phyloP scores from a whole-genome alignment of 2,329 filamentous ascomycete species.

The Nothopassalora personata region DNA sequence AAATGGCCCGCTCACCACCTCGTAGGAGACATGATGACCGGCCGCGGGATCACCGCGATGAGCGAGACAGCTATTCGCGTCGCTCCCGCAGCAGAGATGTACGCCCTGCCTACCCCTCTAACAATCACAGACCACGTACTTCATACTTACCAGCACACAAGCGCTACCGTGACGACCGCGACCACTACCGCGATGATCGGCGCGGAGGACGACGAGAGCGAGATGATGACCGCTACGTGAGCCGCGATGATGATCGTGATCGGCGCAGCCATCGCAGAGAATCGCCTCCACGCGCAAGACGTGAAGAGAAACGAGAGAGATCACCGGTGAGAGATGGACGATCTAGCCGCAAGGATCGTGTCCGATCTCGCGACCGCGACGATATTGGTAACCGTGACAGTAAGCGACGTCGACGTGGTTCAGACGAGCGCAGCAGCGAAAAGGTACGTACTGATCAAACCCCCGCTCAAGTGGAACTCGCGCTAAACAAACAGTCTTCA shows the following conservation, averaged over 20 bases:
- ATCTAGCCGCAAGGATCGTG: constrained; percentile 43
- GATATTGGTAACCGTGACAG: constrained; percentile 42
- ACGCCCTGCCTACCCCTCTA: neutral
- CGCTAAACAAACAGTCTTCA: constrained; percentile 19
- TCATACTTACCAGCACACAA: neutral
- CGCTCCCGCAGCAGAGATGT: constrained; percentile 15
- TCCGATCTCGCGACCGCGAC: constrained; percentile 49
- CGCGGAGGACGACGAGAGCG: constrained; percentile 3
- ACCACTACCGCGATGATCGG: constrained; percentile 12
- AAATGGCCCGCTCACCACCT: constrained; percentile 11
- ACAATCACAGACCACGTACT: neutral
- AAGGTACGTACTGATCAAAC: constrained; percentile 9
- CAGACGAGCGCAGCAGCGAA: constrained; percentile 5
- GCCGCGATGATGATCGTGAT: constrained; percentile 12
- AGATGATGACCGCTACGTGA: neutral
- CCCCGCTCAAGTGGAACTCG: neutral
- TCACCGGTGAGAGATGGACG: constrained; percentile 19
- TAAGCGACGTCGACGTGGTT: constrained; percentile 35
- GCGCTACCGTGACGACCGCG: constrained; percentile 10
- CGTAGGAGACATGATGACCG: constrained; percentile 6
- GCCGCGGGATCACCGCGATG: constrained; percentile 1
- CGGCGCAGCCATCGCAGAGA: constrained; percentile 18
- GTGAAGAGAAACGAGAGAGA: constrained; percentile 40
- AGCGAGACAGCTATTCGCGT: constrained; percentile 4
- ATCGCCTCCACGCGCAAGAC: constrained; percentile 16